Conservation (phyloP, 345 rosid species). For the Dipteronia sinensis region DNA sequence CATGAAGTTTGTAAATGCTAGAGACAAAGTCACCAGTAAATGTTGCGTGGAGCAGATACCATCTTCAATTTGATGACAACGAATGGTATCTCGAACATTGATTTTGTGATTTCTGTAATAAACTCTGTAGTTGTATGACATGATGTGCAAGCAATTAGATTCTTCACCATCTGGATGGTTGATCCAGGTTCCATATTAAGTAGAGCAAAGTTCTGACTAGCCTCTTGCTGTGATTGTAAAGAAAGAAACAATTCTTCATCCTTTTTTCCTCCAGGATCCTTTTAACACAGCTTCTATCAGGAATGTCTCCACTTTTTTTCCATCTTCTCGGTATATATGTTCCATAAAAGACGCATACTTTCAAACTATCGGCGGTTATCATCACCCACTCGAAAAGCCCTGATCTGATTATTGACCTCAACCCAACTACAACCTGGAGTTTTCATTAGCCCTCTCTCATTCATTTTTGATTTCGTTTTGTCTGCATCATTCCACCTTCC, state of each 20-base stretch:
- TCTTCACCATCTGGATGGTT: constrained; percentile 18
- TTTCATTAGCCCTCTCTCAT: constrained; percentile 37
- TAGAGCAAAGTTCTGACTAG: constrained; percentile 1
- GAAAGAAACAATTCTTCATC: constrained; percentile 18
- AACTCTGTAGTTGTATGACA: constrained; percentile 12
- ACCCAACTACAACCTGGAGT: constrained; percentile 61
- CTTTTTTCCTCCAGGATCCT: constrained; percentile 18
- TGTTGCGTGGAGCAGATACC: constrained; percentile 9
- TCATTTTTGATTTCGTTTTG: constrained; percentile 34
- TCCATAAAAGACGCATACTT: constrained; percentile 13
- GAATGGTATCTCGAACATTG: constrained; percentile 11
- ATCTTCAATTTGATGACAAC: constrained; percentile 21
- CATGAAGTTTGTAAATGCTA: too few species aligned
- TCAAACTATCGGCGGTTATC: constrained; percentile 4
- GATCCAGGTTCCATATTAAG: constrained; percentile 12
- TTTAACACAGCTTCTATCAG: constrained; percentile 18
- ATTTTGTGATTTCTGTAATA: constrained; percentile 21
- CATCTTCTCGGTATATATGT: constrained; percentile 11
- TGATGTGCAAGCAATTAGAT: constrained; percentile 4
- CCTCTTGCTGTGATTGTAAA: constrained; percentile 20
- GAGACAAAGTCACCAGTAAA: background rate
- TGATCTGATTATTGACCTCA: constrained; percentile 21
- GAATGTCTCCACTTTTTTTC: constrained; percentile 17
- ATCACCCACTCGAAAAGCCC: constrained; percentile 16
- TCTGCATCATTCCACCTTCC: constrained; percentile 45